Evolutionary conservation across 169 alveolate genomes (phyloP), one percentile per base, ranked within the genome.

Genomic region (Toxoplasma gondii): DNA sequence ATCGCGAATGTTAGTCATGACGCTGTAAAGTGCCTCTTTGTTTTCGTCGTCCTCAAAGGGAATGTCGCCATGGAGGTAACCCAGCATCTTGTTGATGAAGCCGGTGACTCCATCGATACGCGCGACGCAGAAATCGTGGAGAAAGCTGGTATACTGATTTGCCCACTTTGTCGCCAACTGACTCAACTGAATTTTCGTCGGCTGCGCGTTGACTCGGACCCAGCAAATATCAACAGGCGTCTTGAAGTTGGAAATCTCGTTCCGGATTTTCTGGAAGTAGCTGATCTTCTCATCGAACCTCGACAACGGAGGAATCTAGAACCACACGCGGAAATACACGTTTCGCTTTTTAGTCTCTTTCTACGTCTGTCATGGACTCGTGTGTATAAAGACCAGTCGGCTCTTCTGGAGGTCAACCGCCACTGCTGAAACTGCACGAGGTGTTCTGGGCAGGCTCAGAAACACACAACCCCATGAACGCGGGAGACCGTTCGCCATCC

Each of bases 1-100:
- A 88, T 98, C 99, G 43, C 99, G 96, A 39, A 98, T 97, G 93
- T 98, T 98, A 41, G 98, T 98, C 99, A 98, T 98, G 91, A 97
- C 98, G 91, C 93, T 96, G 98, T 97, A 97, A 19, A 98, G 97
- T 31, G 97, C 84, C 82, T 98, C 97, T 96, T 97, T 95, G 81
- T 98, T 67, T 29, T 91, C 94, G 43, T 34, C 67, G 43, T 38
- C 91, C 31, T 86, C 92, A 9, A 70, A 27, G 9, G 92, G 94
- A 19, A 81, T 88, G 38, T 83, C 81, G 29, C 45, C 96, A 31
- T 98, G 96, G 54, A 98, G 97, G n/a, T 99, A 99, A 36, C 94
- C 95, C 78, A 96, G 96, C 70, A 98, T 98, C 91, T 97, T 97
- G 78, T 97, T 96, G 94, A 98, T 97, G 96, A 98, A 98, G 67